phyloP scores from a whole-genome alignment of 306 rosid genomes.

The Sicyos edulis region DNA sequence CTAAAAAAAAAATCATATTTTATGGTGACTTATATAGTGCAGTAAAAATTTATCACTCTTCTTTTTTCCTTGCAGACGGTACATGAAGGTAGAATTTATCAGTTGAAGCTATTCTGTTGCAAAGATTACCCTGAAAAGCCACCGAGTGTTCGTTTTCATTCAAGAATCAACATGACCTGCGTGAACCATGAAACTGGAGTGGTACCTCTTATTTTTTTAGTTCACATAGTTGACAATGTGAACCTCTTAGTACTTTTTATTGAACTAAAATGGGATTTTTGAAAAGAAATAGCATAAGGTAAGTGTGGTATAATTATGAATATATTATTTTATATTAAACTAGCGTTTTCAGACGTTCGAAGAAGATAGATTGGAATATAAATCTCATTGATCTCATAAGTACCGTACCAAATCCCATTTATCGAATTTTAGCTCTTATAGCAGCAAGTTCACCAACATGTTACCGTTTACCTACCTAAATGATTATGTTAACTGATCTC shows the following conservation, averaged over 20 bases:
- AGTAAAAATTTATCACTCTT: neutral
- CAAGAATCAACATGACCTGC: slow-evolving; percentile 92
- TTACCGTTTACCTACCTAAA: neutral
- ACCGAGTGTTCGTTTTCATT: slow-evolving; percentile 96
- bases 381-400: no score
- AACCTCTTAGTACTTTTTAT: neutral
- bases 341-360: neutral
- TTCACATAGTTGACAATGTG: slow-evolving; percentile 7
- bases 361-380: no score
- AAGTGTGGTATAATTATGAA: neutral
- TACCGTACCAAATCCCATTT: no score
- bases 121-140: slow-evolving; percentile 99
- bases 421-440: neutral
- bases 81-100: slow-evolving; percentile 99
- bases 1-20: no score
- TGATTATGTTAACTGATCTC: neutral
- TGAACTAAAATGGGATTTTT: slow-evolving; percentile 8
- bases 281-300: neutral
- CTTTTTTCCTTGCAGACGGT: slow-evolving; percentile 54
- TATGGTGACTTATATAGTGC: neutral
- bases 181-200: slow-evolving; percentile 99
- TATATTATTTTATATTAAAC: neutral
- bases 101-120: slow-evolving; percentile 94
- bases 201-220: slow-evolving; percentile 44
- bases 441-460: slow-evolving; percentile 10